Evolutionary conservation across 345 rosid genomes (phyloP), one percentile per base, ranked within the genome.

Genomic region (Hibiscus tridactylites): DNA sequence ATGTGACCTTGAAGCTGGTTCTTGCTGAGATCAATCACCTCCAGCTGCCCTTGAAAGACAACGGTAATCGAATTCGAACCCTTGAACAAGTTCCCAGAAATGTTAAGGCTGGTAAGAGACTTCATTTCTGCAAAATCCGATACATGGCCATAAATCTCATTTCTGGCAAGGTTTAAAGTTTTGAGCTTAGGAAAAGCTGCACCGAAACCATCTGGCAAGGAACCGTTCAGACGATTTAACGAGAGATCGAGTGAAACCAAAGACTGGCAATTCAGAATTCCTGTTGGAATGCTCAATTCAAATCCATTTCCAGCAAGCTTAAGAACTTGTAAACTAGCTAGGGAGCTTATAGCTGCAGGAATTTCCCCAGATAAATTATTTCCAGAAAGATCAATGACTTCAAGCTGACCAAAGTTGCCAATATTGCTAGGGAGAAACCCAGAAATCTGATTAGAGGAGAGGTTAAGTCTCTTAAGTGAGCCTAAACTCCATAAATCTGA

Each of bases 401-500:
- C 88, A 53, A 93, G 90, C 75, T 67, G 73, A 35, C 90, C 97
- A 71, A 93, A 93, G 79, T 93, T 93, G 50, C 75, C 96, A 86
- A 91, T 84, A 82, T 91, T 91, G 80, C 58, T 90, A 16, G 90
- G 64, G 19, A 93, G 86, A 31, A 87, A 29, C 53, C 97, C 96
- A 37, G 96, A 85, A 78, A 93, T 87, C 77, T 75, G 72, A 81
- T 91, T 93, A 65, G 57, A 74, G 19, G 96, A 91, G 69, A 93
- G 92, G 73, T 91, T 89, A 6, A 93, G 90, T 54, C 26, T 77
- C 77, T 79, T 82, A 69, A 93, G 86, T 44, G 88, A 84, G 75
- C 81, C 83, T 58, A 93, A 81, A 80, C 94, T 90, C 97, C 97
- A 91, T 42, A 91, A 85, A 85, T 93, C 98, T 61, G 96, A 82